phyloP scores from a whole-genome alignment of 2,329 filamentous ascomycete genomes.

The Stachybotrys elegans region DNA sequence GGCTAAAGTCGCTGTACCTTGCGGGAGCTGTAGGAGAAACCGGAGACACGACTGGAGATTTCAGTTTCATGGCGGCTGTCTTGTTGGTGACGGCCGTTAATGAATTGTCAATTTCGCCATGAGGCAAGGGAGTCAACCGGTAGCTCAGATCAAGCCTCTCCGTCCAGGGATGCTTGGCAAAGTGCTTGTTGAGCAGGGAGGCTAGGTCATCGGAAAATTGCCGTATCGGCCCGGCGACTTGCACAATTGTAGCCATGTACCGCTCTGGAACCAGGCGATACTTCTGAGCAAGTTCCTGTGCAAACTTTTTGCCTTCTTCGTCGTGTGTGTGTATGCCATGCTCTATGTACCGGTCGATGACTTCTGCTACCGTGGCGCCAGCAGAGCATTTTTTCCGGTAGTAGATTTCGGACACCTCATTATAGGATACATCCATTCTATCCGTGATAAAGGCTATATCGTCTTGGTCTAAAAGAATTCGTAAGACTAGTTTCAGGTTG shows the following conservation, averaged over 20 bases:
- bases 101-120: slow-evolving; percentile 25
- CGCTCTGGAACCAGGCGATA: slow-evolving; percentile 36
- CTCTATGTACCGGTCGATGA: slow-evolving; percentile 37
- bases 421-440: slow-evolving; percentile 33
- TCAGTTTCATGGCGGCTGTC: slow-evolving; percentile 10
- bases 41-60: not conserved
- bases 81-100: slow-evolving; percentile 8
- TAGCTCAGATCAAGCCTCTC: slow-evolving; percentile 33
- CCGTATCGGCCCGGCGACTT: slow-evolving; percentile 28
- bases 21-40: slow-evolving; percentile 2
- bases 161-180: slow-evolving; percentile 31
- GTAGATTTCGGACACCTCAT: slow-evolving; percentile 37
- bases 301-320: slow-evolving; percentile 20
- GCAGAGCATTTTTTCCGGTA: slow-evolving; percentile 30
- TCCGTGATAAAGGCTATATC: slow-evolving; percentile 40
- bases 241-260: slow-evolving; percentile 38
- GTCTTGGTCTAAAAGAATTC: slow-evolving; percentile 22
- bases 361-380: slow-evolving; percentile 33
- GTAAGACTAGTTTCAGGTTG: not conserved
- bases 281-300: slow-evolving; percentile 28
- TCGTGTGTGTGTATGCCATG: slow-evolving; percentile 28
- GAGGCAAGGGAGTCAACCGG: slow-evolving; percentile 29
- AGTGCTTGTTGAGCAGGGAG: slow-evolving; percentile 34
- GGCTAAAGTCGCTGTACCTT: slow-evolving; percentile 15
- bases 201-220: slow-evolving; percentile 35